These are phyloP conservation scores for Naumovozyma baii DNA, from an alignment of 805 yeast genomes.

Conservation along the genomic window DNA sequence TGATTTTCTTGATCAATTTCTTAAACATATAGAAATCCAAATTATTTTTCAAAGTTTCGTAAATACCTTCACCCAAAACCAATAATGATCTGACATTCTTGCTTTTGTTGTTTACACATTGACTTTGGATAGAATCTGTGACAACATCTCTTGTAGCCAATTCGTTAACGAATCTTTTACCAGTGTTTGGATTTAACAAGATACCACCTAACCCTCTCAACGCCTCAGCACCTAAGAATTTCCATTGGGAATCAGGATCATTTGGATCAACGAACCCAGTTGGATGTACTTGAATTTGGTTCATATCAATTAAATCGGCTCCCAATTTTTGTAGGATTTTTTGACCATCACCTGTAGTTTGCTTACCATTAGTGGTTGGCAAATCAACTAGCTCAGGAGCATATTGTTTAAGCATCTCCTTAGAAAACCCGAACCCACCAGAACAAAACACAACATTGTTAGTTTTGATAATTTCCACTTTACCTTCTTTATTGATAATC, in stretches of 20 bases:
- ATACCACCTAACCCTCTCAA: conserved; percentile 53
- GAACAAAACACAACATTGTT: conserved; percentile 42
- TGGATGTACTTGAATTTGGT: conserved; percentile 52
- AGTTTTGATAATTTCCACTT: conserved; percentile 20
- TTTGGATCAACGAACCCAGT: conserved; percentile 46
- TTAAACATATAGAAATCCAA: conserved; percentile 42
- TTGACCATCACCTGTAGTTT: conserved; percentile 53
- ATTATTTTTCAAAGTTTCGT: conserved; percentile 37
- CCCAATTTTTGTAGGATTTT: conserved; percentile 37
- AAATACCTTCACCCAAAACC: conserved; percentile 37
- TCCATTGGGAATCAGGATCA: conserved; percentile 36
- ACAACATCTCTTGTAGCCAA: conserved; percentile 45
- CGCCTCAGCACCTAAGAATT: conserved; percentile 52
- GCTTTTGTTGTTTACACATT: conserved; percentile 24
- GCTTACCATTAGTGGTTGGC: conserved; percentile 49
- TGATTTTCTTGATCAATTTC: conserved; percentile 27
- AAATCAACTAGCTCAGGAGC: conserved; percentile 38
- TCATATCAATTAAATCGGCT: conserved; percentile 47
- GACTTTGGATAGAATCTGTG: conserved; percentile 34
- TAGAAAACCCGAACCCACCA: conserved; percentile 45
- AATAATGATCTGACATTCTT: conserved; percentile 20
- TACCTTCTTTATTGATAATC: conserved; percentile 28
- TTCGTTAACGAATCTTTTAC: conserved; percentile 46
- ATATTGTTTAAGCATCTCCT: conserved; percentile 32
- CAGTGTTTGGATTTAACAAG: conserved; percentile 36